Percentiles rank a stretch among this genome's conserved stretches.
phyloP scores from a whole-genome alignment of 208 protist genomes.

The Kentomonas sorsogonicus region DNA sequence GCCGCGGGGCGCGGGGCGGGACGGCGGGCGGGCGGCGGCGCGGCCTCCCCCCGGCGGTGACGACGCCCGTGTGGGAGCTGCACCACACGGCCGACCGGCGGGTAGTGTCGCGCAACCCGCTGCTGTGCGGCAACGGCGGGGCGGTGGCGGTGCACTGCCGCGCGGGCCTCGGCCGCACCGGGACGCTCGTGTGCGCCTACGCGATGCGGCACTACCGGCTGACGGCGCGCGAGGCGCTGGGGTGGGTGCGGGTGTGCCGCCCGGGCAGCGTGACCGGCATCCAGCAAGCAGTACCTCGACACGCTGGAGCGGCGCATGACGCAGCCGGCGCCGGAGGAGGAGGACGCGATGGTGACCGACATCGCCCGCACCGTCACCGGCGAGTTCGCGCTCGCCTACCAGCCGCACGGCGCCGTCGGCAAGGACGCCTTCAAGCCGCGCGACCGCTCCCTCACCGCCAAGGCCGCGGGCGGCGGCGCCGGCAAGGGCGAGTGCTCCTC shows the following conservation, averaged over 20 bases:
- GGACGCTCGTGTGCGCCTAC: constrained; percentile 89
- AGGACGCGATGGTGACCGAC: constrained; percentile 14
- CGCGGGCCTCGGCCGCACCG: constrained; percentile 95
- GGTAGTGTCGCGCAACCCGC: not conserved
- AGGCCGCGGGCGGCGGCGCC: not conserved
- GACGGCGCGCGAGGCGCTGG: constrained; percentile 90
- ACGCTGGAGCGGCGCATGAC: constrained; percentile 64
- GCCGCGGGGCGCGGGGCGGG: not conserved
- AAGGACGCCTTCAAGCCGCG: constrained; percentile 1
- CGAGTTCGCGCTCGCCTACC: constrained; percentile 9
- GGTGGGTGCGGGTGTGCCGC: constrained; percentile 91
- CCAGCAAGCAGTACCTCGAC: constrained; percentile 94
- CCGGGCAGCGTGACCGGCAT: constrained; percentile 95
- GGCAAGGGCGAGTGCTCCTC: not conserved
- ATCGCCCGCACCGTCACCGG: constrained; percentile 2
- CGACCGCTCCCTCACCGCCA: not conserved
- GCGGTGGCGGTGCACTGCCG: constrained; percentile 94
- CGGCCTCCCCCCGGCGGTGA: constrained; percentile 33
- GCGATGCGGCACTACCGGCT: constrained; percentile 93
- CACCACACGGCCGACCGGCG: not conserved
- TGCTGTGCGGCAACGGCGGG: constrained; percentile 8
- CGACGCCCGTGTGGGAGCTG: not conserved
- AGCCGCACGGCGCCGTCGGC: constrained; percentile 18
- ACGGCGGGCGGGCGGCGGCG: constrained; percentile 21
- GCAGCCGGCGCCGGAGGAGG: constrained; percentile 20